These are phyloP conservation scores for Nepenthes gracilis DNA, from an alignment of 148 eudicot species.

Conservation along the genomic window DNA sequence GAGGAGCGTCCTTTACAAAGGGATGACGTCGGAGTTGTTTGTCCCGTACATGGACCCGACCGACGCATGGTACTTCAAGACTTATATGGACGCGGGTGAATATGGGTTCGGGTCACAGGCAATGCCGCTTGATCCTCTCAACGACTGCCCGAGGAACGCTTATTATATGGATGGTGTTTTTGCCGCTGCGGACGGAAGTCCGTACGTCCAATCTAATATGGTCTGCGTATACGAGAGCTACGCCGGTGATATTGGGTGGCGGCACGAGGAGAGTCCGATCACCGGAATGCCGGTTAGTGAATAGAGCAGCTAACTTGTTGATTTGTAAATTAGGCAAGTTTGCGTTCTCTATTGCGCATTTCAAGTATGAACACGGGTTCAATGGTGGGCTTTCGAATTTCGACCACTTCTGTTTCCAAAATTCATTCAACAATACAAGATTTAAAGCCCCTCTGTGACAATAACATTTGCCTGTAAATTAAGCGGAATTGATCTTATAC, in stretches of 20 bases:
- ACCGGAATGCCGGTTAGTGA: constrained; percentile 69
- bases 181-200: constrained; percentile 76
- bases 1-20: constrained; percentile 87
- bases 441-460: too few relatives aligned
- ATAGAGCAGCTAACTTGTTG: neutral
- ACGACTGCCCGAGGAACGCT: constrained; percentile 93
- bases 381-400: too few relatives aligned
- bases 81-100: constrained; percentile 99
- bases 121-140: constrained; percentile 84
- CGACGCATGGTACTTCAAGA: constrained; percentile 96
- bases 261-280: constrained; percentile 83
- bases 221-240: constrained; percentile 86
- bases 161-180: constrained; percentile 89
- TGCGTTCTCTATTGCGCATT: too few relatives aligned
- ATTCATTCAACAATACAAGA: too few relatives aligned
- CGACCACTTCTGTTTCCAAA: too few relatives aligned
- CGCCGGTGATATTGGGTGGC: constrained; percentile 85
- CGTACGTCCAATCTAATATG: constrained; percentile 72
- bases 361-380: too few relatives aligned
- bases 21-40: constrained; percentile 82
- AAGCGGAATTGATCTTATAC: too few relatives aligned
- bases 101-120: constrained; percentile 92
- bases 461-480: too few relatives aligned
- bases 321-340: too few relatives aligned
- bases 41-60: constrained; percentile 99